Evolutionary conservation across 106 monocot genomes (phyloP), one percentile per base, ranked within the genome.

Genomic region (Dactylorhiza incarnata): DNA sequence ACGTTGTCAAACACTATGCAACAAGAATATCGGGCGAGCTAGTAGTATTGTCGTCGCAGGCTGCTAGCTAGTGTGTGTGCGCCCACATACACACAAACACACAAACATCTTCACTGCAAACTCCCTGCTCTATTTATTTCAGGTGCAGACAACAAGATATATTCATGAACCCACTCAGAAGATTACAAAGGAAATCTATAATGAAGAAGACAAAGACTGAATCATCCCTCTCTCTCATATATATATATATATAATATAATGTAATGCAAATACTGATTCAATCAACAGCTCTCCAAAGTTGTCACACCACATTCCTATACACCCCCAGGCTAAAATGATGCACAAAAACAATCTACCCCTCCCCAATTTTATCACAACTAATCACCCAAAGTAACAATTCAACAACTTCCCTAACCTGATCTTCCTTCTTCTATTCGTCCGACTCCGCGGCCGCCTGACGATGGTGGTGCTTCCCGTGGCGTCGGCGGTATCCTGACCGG

Each of bases 381-480:
- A 52, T 37, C 37, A 37, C 37, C 37, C 37, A 15, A 52, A 52
- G 3, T 52, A 52, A 10, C 10, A 59, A 59, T 6, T 59, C 22
- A 22, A 20, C 20, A 59, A 59, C 5, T 19, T 59, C 9, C 22
- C 22, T 3, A n/a, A 59, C 37, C 37, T 37, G 3, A 37, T 37
- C 37, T 37, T 37, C 37, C 37, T 3, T 65, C 26, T 25, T 26
- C 29, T 65, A 10, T 29, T 6, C 10, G 11, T 23, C 63, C 26
- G 11, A 49, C 48, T 7, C 47, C 9, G 74, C 52, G 23, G 12
- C 13, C 11, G 29, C 52, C 43, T 14, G 10, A 0, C 1, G 56
- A 20, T 16, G 75, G 25, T 9, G 69, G 45, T 46, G 67, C 46
- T 69, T 75, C 10, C 74, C 46, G 13, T 26, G 74, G 68, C 48